These are phyloP conservation scores for Fagus crenata DNA, from an alignment of 306 rosid species.

Conservation along the genomic window DNA sequence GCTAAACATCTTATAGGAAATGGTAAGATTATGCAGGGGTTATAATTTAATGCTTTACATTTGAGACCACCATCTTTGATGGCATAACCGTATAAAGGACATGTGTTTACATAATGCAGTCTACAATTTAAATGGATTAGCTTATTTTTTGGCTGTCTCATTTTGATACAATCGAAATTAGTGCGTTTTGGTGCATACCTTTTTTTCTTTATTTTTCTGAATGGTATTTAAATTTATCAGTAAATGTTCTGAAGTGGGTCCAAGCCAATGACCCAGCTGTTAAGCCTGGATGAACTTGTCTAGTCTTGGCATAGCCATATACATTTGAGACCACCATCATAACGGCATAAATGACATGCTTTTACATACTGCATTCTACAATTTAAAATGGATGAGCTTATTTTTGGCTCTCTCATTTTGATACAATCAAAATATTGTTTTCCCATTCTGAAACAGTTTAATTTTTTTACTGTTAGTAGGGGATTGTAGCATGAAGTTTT, in stretches of 20 bases:
- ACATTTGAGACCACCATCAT: background rate
- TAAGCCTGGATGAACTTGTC: background rate
- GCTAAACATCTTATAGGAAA: background rate
- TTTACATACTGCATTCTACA: background rate
- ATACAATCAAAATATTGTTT: background rate
- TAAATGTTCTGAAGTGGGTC: background rate
- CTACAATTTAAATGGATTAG: no score
- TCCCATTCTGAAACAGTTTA: background rate
- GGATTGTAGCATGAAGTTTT: background rate
- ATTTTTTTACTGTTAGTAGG: background rate
- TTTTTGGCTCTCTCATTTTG: background rate
- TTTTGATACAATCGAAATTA: no score
- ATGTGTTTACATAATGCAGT: no score
- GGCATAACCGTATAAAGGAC: no score
- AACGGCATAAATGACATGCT: background rate
- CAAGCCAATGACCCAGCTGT: background rate
- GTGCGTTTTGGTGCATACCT: background rate
- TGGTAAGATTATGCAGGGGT: background rate
- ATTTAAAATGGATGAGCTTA: background rate
- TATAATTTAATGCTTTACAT: background rate
- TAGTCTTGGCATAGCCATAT: background rate
- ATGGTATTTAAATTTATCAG: background rate
- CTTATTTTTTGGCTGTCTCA: no score
- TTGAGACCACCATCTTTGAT: no score
- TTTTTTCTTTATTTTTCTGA: background rate